A percentile compares a stretch with the other conserved stretches of the same genome.
These are phyloP conservation scores for Rhexocercosporidium sp. DNA, from an alignment of 2,329 filamentous ascomycete species.

Conservation along the genomic window DNA sequence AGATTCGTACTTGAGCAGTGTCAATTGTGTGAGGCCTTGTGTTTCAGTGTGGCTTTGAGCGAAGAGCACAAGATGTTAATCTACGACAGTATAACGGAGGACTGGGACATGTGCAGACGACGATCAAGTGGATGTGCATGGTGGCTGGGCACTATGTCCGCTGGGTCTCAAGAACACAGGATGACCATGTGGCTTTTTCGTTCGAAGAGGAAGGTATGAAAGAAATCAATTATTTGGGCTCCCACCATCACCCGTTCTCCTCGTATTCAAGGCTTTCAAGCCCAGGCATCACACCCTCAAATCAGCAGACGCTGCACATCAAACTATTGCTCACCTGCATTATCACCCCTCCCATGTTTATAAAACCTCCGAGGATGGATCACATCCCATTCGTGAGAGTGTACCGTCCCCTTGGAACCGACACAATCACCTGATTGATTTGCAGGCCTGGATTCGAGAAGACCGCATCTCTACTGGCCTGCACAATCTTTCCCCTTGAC, in stretches of 20 bases:
- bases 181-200: not conserved
- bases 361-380: not conserved
- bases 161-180: not conserved
- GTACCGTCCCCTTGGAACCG: not conserved
- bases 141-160: not conserved
- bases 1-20: no score
- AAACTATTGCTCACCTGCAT: not conserved
- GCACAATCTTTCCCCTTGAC: not conserved
- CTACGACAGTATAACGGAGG: not conserved
- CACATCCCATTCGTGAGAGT: not conserved
- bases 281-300: not conserved
- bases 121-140: not conserved
- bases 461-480: not conserved
- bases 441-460: not conserved
- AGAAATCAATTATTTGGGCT: not conserved
- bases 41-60: not conserved
- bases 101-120: not conserved
- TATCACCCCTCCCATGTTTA: not conserved
- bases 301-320: not conserved
- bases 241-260: not conserved
- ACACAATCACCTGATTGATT: not conserved
- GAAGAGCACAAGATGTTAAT: not conserved
- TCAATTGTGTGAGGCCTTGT: not conserved
- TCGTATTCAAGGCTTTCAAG: not conserved
- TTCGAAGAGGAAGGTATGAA: not conserved